These are phyloP conservation scores for Helicocarpus griseus DNA, from an alignment of 2,329 filamentous ascomycete species.

Conservation along the genomic window DNA sequence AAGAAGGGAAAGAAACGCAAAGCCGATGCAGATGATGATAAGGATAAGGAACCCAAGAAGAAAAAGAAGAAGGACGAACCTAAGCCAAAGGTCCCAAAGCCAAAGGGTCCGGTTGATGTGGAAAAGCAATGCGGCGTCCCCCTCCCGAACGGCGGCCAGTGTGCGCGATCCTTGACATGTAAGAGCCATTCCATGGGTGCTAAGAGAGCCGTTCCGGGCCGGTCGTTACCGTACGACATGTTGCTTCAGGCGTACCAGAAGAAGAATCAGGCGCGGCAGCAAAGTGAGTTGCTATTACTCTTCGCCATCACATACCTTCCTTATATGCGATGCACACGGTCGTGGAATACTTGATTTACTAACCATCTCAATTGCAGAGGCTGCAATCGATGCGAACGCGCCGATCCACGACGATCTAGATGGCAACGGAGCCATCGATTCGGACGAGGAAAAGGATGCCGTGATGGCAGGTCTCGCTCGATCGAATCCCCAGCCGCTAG, in stretches of 20 bases:
- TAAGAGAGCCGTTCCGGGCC: constrained; percentile 76
- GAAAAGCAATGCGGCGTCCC: constrained; percentile 88
- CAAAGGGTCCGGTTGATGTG: constrained; percentile 87
- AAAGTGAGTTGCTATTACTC: constrained; percentile 53
- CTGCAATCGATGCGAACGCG: constrained; percentile 87
- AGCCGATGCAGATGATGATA: constrained; percentile 54
- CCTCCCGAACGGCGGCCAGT: constrained; percentile 74
- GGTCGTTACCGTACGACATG: constrained; percentile 87
- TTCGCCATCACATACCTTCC: not conserved
- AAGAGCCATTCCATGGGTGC: constrained; percentile 95
- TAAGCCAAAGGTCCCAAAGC: constrained; percentile 72
- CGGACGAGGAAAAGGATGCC: constrained; percentile 83
- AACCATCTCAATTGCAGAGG: too few species aligned
- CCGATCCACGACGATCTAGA: constrained; percentile 81
- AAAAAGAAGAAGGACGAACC: constrained; percentile 95
- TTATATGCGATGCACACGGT: not conserved
- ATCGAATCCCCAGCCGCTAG: constrained; percentile 68
- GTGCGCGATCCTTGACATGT: constrained; percentile 80
- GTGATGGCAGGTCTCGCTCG: constrained; percentile 66
- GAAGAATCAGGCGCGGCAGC: constrained; percentile 97
- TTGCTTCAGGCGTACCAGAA: constrained; percentile 81
- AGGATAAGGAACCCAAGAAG: constrained; percentile 72
- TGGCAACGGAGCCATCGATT: constrained; percentile 72
- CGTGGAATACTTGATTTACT: too few species aligned
- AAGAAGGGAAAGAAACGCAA: constrained; percentile 70